phyloP scores from a whole-genome alignment of 495 filamentous ascomycete species.

The Aspergillus ostianus region DNA sequence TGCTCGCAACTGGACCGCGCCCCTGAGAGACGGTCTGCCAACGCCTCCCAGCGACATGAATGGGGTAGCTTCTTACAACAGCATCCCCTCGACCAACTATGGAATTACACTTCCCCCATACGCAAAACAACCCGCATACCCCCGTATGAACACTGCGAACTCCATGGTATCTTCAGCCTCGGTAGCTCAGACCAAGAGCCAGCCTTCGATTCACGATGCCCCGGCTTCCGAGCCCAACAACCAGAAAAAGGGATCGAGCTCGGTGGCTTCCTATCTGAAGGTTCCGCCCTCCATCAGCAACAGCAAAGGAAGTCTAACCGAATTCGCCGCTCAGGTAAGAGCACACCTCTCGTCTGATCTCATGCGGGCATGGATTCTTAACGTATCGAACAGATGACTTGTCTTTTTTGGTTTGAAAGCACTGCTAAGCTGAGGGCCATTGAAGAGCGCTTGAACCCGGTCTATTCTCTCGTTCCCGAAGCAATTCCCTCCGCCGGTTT shows the following conservation, averaged over 20 bases:
- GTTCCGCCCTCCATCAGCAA: conserved; percentile 73
- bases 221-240: conserved; percentile 20
- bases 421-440: conserved; percentile 69
- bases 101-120: conserved; percentile 34
- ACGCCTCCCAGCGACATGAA: conserved; percentile 54
- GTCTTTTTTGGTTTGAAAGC: conserved; percentile 98
- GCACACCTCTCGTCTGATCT: neutral
- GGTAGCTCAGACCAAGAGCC: conserved; percentile 25
- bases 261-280: conserved; percentile 61
- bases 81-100: conserved; percentile 33
- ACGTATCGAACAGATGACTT: conserved; percentile 66
- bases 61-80: conserved; percentile 43
- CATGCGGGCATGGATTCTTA: neutral
- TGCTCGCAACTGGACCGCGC: conserved; percentile 35
- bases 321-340: conserved; percentile 78
- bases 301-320: conserved; percentile 68
- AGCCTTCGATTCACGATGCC: conserved; percentile 26
- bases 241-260: conserved; percentile 38
- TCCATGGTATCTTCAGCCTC: conserved; percentile 21
- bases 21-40: conserved; percentile 47
- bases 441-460: conserved; percentile 58
- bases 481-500: conserved; percentile 78
- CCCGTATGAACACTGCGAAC: conserved; percentile 23
- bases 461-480: conserved; percentile 58
- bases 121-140: conserved; percentile 22